Evolutionary conservation across 2,329 filamentous ascomycete species (phyloP), one percentile per base, ranked within the genome.

Genomic region (Pestalotiopsis sp.): DNA sequence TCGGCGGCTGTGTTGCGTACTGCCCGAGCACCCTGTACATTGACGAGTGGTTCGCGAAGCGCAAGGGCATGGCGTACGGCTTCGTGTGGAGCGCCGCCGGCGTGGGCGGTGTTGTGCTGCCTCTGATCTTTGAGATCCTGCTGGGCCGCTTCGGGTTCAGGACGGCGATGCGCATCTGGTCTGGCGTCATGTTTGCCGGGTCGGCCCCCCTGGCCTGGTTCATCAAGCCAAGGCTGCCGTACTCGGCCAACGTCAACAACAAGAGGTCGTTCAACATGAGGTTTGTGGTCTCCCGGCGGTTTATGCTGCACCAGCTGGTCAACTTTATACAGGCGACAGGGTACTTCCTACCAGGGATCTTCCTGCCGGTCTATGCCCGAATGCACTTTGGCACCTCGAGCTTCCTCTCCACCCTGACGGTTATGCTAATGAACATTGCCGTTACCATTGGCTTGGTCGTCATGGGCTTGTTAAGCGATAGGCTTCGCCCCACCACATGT

Each of bases 41-140:
- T n/a, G 61, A 64, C 61, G 61, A 64, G 39, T 64, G 61, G 61
- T 64, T 64, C 20, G 61, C 36, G 7, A 20, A 17, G 17, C 61
- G 61, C 61, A 64, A 64, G 17, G 61, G 61, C 36, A 45, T 64
- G 61, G 61, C 61, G 2, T 64, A 64, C 11, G 61, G 61, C 14
- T 49, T 64, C 61, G 39, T 64, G 3, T 64, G 61, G 61, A 64
- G 61, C 23, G 61, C 61, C 25, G 61, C 61, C n/a, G 61, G 61
- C 4, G 36, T 64, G n/a, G 61, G 61, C 12, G 61, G 61, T 20
- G 61, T 64, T 7, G 61, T 31, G 7, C 39, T 64, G 6, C 61
- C 61, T 45, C 41, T 64, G 3, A 12, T 64, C 20, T 31, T 64
- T 17, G 38, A 64, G 27, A 20, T 25, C 9, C 39, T 64, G 4